Percentiles rank a stretch among this genome's conserved stretches.
Evolutionary conservation across 306 rosid species (phyloP).

Genomic region (Cicer cuneatum): DNA sequence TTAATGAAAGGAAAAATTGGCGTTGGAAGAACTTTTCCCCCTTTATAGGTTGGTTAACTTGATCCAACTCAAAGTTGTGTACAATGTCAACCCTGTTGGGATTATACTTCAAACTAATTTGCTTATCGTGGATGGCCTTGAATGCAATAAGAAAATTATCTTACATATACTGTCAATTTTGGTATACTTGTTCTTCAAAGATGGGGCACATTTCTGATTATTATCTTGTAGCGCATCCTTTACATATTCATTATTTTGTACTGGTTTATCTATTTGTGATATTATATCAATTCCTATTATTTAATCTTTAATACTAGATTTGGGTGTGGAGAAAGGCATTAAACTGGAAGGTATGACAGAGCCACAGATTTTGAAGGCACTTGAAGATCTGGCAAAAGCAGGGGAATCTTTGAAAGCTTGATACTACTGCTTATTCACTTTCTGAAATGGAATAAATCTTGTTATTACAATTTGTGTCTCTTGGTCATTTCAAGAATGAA

Average conservation of each 20-base stretch:
- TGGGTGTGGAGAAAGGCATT: slow-evolving; percentile 86
- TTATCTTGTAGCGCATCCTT: neutral
- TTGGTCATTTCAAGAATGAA: slow-evolving; percentile 17
- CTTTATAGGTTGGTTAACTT: neutral
- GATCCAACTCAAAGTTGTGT: neutral
- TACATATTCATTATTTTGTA: neutral
- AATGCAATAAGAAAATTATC: neutral
- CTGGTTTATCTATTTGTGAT: neutral
- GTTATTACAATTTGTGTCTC: slow-evolving; percentile 24
- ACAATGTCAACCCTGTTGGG: neutral
- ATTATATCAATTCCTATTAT: slow-evolving; percentile 28
- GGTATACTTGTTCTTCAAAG: neutral
- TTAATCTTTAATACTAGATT: slow-evolving; percentile 54
- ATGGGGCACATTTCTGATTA: neutral
- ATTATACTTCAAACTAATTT: slow-evolving; percentile 21
- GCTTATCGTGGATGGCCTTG: neutral
- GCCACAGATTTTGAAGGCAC: slow-evolving; percentile 78
- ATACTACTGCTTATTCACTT: slow-evolving; percentile 42
- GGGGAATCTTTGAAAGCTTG: slow-evolving; percentile 70
- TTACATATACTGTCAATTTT: slow-evolving; percentile 6
- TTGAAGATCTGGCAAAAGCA: slow-evolving; percentile 75
- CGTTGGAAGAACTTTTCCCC: neutral
- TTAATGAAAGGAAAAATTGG: neutral
- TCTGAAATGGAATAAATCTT: slow-evolving; percentile 56
- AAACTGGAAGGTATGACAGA: slow-evolving; percentile 83